Conservation (phyloP, 2,329 filamentous ascomycete species). For the Ceratocystis harringtonii region DNA sequence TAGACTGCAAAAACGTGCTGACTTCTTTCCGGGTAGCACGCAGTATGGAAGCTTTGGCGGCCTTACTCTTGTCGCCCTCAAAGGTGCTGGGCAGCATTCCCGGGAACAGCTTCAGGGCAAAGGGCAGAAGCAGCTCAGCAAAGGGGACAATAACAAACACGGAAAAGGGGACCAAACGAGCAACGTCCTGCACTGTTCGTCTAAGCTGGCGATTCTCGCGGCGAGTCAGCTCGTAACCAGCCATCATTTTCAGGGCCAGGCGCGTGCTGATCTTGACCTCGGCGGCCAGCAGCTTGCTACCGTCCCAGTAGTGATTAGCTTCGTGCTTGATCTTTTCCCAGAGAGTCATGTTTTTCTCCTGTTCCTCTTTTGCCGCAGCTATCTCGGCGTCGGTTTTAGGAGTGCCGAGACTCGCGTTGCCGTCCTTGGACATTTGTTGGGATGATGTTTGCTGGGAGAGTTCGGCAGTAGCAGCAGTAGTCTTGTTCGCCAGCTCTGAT, state of each 20-base stretch:
- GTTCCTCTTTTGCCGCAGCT: conserved; percentile 43
- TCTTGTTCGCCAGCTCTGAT: conserved; percentile 24
- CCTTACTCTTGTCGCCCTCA: conserved; percentile 79
- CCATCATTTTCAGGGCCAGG: conserved; percentile 91
- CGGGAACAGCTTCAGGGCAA: conserved; percentile 89
- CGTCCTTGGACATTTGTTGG: conserved; percentile 20
- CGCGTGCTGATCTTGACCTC: conserved; percentile 88
- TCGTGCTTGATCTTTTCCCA: conserved; percentile 94
- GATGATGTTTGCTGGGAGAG: conserved; percentile 19
- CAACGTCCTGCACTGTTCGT: conserved; percentile 86
- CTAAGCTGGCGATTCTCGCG: conserved; percentile 86
- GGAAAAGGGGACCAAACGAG: conserved; percentile 84
- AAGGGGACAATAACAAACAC: conserved; percentile 96
- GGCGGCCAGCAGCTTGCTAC: conserved; percentile 81
- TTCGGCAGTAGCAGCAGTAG: conserved; percentile 16
- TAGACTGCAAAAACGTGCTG: conserved; percentile 75
- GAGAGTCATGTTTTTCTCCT: conserved; percentile 73
- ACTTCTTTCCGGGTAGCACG: conserved; percentile 86
- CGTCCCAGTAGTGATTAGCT: conserved; percentile 90
- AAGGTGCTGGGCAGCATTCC: conserved; percentile 96
- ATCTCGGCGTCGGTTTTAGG: conserved; percentile 29
- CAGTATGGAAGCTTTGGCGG: conserved; percentile 68
- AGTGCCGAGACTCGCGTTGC: conserved; percentile 24
- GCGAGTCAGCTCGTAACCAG: conserved; percentile 87
- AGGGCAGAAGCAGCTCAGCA: conserved; percentile 77